phyloP scores from a whole-genome alignment of 257 asterid species.

The Lycium ferocissimum region DNA sequence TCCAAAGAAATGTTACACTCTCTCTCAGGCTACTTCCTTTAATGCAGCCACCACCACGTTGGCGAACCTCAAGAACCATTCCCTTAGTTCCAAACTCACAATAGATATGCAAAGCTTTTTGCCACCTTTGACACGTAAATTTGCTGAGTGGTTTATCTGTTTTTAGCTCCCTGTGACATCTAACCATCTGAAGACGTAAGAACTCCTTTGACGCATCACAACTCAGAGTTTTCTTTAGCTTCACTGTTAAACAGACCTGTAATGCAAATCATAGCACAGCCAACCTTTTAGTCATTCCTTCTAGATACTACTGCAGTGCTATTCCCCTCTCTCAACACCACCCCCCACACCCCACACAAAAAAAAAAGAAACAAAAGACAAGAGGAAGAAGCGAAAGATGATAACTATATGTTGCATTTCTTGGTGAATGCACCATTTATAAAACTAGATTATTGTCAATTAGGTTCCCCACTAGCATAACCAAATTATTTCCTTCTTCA shows the following conservation, averaged over 20 bases:
- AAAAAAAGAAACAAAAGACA: background rate
- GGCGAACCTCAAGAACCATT: slow-evolving; percentile 65
- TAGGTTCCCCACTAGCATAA: background rate
- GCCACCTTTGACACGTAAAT: slow-evolving; percentile 64
- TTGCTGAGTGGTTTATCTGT: slow-evolving; percentile 56
- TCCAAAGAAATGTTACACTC: slow-evolving; percentile 68
- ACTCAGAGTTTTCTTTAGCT: slow-evolving; percentile 40
- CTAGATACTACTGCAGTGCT: background rate
- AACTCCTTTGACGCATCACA: slow-evolving; percentile 55
- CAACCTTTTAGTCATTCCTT: slow-evolving; percentile 20
- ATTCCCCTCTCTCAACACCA: background rate
- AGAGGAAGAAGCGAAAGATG: background rate
- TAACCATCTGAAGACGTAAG: slow-evolving; percentile 64
- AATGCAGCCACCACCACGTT: slow-evolving; percentile 61
- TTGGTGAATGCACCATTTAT: background rate
- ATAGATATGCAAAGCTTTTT: slow-evolving; percentile 73
- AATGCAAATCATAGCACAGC: slow-evolving; percentile 28
- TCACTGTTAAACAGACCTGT: slow-evolving; percentile 73
- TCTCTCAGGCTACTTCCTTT: slow-evolving; percentile 59
- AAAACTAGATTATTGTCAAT: background rate
- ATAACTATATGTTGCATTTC: slow-evolving; percentile 5
- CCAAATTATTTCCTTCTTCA: background rate
- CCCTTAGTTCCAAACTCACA: slow-evolving; percentile 93
- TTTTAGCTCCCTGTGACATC: slow-evolving; percentile 81
- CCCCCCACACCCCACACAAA: background rate